These are phyloP conservation scores for Bromus sterilis DNA, from an alignment of 176 grass and related monocot genomes.

Conservation along the genomic window DNA sequence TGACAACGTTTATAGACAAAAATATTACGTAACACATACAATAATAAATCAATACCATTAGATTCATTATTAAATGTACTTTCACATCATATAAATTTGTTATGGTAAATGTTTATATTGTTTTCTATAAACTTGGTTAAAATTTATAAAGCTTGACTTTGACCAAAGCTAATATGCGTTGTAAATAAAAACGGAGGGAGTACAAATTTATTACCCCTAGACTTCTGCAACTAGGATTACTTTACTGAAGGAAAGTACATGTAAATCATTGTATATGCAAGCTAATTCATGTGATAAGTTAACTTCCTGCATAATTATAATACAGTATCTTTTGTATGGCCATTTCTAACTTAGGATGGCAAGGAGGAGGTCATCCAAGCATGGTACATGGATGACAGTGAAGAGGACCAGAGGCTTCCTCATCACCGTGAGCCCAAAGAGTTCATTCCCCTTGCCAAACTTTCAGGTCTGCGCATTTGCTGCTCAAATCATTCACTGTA, in stretches of 20 bases:
- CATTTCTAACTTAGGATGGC: conserved; percentile 56
- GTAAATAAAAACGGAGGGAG: no score
- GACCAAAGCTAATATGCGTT: no score
- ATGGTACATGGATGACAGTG: conserved; percentile 90
- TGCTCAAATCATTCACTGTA: not conserved
- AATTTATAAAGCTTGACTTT: no score
- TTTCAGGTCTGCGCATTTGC: conserved; percentile 40
- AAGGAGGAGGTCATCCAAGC: conserved; percentile 81
- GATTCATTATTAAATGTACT: no score
- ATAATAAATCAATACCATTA: no score
- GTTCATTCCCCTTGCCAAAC: conserved; percentile 69
- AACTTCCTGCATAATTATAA: not conserved
- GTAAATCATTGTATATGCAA: not conserved
- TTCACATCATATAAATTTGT: no score
- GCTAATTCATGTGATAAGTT: not conserved
- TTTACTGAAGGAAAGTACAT: not conserved
- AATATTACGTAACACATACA: no score
- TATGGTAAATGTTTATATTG: no score
- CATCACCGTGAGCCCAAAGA: conserved; percentile 79
- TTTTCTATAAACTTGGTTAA: no score
- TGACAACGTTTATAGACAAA: no score
- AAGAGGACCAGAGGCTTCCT: conserved; percentile 83
- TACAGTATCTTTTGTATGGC: not conserved
- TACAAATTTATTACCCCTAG: not conserved
- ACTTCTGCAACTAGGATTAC: not conserved